Conservation (phyloP, 2,329 filamentous ascomycete genomes). For the Fusarium sp. region DNA sequence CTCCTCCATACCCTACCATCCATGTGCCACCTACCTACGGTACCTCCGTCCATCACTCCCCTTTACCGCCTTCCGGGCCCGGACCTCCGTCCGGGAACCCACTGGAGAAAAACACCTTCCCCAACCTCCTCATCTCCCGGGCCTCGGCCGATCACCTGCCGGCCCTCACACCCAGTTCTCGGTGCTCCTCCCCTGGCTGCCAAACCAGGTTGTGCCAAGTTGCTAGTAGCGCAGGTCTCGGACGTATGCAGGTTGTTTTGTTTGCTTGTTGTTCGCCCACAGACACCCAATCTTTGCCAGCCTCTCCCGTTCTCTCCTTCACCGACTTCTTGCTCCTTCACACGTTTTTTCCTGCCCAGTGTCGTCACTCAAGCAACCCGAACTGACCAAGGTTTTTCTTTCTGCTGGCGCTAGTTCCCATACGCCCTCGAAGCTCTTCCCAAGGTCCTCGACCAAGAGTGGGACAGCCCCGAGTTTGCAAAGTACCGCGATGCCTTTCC, state of each 20-base stretch:
- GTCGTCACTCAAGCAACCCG: constrained; percentile 24
- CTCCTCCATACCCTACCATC: background rate
- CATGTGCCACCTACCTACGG: background rate
- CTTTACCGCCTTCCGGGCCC: constrained; percentile 31
- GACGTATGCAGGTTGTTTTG: constrained; percentile 31
- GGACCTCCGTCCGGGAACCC: constrained; percentile 38
- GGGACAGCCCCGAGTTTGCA: constrained; percentile 73
- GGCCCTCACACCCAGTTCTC: constrained; percentile 26
- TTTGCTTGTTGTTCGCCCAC: constrained; percentile 9
- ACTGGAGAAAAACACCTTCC: constrained; percentile 5
- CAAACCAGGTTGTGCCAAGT: constrained; percentile 35
- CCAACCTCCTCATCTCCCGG: constrained; percentile 37
- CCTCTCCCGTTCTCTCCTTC: constrained; percentile 31
- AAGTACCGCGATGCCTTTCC: constrained; percentile 80
- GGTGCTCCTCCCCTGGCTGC: constrained; percentile 15
- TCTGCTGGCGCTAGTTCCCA: constrained; percentile 70
- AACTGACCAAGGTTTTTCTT: constrained; percentile 26
- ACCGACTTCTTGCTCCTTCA: constrained; percentile 41
- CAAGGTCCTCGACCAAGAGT: constrained; percentile 71
- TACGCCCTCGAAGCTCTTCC: constrained; percentile 78
- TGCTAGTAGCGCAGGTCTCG: constrained; percentile 24
- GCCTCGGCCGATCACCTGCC: constrained; percentile 26
- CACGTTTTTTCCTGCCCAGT: constrained; percentile 10
- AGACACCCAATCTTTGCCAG: constrained; percentile 20
- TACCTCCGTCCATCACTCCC: constrained; percentile 24